Evolutionary conservation across 106 monocot genomes (phyloP).

Genomic region (Apostasia ramifera): DNA sequence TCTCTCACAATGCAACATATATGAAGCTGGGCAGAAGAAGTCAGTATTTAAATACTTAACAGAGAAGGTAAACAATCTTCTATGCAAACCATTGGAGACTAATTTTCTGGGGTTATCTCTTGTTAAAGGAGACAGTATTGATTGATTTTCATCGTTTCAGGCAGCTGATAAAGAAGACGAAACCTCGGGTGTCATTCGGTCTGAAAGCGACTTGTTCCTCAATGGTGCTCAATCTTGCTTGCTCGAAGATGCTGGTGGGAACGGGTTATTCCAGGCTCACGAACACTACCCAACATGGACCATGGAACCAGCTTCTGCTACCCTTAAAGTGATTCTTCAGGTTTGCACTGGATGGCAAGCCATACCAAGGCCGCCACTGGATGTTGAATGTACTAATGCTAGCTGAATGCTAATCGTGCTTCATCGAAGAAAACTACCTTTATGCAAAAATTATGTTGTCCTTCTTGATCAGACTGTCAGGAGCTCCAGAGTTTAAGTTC

Average conservation of each 20-base stretch:
- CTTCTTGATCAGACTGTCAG: no score
- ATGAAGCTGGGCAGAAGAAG: conserved; percentile 81
- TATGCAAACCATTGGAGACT: not conserved
- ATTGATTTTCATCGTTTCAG: conserved; percentile 22
- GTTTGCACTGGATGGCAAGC: conserved; percentile 60
- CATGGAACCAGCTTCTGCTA: conserved; percentile 39
- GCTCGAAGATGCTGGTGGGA: not conserved
- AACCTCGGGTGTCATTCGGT: conserved; percentile 45
- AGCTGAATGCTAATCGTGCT: no score
- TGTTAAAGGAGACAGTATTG: not conserved
- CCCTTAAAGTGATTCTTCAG: conserved; percentile 42
- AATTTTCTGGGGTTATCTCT: not conserved
- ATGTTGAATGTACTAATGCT: not conserved
- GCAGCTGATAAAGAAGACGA: conserved; percentile 61
- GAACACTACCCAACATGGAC: conserved; percentile 55
- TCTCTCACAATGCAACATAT: conserved; percentile 79
- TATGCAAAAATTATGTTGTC: not conserved
- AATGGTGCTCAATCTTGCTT: conserved; percentile 54
- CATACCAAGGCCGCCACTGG: conserved; percentile 19
- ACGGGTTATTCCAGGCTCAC: conserved; percentile 33
- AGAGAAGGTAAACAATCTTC: conserved; percentile 59
- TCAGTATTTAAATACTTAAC: conserved; percentile 62
- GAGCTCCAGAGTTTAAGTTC: no score
- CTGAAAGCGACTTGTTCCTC: conserved; percentile 83
- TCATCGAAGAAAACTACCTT: no score